Percentiles rank a stretch among this genome's conserved stretches.
phyloP scores from a whole-genome alignment of 352 stramenopile species.

The Saprolegnia parasitica region DNA sequence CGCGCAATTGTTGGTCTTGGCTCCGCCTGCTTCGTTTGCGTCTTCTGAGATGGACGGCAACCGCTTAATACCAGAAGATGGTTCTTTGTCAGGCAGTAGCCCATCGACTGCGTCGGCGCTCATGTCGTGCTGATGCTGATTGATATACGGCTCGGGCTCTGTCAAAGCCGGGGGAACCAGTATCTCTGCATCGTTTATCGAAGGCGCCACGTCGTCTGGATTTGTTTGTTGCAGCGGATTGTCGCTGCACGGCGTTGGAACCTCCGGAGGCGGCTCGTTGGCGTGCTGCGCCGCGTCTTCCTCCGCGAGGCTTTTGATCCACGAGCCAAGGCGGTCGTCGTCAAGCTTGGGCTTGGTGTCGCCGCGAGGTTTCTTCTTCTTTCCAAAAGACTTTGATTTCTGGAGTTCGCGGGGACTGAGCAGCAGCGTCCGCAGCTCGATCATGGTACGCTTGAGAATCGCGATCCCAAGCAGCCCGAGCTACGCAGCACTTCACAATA shows the following conservation, averaged over 20 bases:
- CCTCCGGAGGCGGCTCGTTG: too few species aligned
- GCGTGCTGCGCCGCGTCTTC: too few species aligned
- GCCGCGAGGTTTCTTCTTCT: background rate
- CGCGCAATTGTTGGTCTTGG: background rate
- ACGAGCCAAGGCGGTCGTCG: background rate
- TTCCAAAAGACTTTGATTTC: background rate
- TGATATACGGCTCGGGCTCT: too few species aligned
- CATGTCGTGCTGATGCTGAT: too few species aligned
- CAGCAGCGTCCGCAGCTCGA: background rate
- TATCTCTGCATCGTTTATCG: too few species aligned
- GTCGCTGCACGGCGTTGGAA: too few species aligned
- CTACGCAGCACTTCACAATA: too few species aligned
- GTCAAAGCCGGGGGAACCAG: too few species aligned
- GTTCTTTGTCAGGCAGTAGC: too few species aligned
- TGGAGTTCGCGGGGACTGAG: background rate
- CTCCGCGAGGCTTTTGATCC: background rate
- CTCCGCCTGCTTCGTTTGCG: background rate
- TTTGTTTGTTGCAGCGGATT: too few species aligned
- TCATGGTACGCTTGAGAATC: conserved; percentile 18
- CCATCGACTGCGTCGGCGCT: too few species aligned
- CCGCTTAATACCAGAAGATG: background rate
- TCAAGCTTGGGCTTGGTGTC: background rate
- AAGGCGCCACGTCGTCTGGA: too few species aligned
- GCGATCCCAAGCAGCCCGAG: background rate
- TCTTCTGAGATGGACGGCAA: background rate